Base-by-base conservation (phyloP, 306 rosid species). In the Neltuma alba region DNA sequence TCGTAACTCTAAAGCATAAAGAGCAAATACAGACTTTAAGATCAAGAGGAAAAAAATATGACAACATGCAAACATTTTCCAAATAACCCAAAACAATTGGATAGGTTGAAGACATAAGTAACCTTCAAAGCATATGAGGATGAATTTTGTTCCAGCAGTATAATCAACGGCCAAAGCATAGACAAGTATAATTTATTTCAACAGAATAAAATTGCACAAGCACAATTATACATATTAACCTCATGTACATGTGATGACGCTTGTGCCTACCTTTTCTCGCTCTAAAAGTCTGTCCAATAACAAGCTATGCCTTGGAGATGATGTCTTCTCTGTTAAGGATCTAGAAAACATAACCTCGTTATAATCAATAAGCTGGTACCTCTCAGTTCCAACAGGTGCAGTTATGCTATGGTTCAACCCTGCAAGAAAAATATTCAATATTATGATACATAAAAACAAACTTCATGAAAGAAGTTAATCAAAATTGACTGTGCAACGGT, bases 321-420 rank as follows among this genome's bases (percentile, higher is more conserved):
- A 89, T 83, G 44, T 89, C 94, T 83, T 90, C 84, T 91, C 98
- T 2, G 84, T 90, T 90, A 93, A 83, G 66, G 98, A 93, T 82
- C 88, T 86, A 77, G 86, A 87, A 65, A 81, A 67, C 45, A 60
- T 63, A 83, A 89, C 55, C 58, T 82, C 89, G 25, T 77, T 70
- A 52, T 82, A 88, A 52, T 77, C 89, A 52, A 23, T 65, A 65
- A 87, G 80, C 68, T 82, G 80, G 78, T 70, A 82, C 79, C 87
- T 85, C 75, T 79, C 83, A 72, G 76, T 64, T 69, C 70, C 76
- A 74, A 77, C 52, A 65, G 97, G 89, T 62, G 86, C 87, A 16
- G 88, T 86, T 87, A 48, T 62, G 80, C 82, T 72, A 79, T 90
- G 87, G 58, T 84, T 89, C 85, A 80, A 85, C 48, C 86, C 99